A percentile compares a stretch with the other conserved stretches of the same genome.
Evolutionary conservation across 768 basidiomycete genomes (phyloP).

Genomic region (Royoungia palumana): DNA sequence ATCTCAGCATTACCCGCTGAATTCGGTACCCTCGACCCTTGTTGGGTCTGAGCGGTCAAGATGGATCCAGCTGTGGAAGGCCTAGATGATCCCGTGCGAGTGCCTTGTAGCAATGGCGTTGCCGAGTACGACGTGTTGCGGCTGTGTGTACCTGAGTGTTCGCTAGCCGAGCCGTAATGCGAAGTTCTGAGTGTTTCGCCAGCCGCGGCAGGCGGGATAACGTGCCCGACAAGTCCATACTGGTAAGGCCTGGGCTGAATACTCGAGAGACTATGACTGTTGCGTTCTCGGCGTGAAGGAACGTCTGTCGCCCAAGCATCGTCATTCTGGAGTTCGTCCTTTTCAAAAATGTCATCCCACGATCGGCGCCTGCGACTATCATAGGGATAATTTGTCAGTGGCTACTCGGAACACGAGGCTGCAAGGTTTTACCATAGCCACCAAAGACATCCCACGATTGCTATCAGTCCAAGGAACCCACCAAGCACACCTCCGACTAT

Average conservation of each 20-base stretch:
- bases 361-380: slow-evolving; percentile 43
- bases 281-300: slow-evolving; percentile 18
- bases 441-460: slow-evolving; percentile 45
- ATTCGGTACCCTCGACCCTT: slow-evolving; percentile 6
- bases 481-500: slow-evolving; percentile 55
- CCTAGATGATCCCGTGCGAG: slow-evolving; percentile 27
- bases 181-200: slow-evolving; percentile 35
- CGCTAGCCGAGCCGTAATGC: slow-evolving; percentile 21
- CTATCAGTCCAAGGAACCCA: slow-evolving; percentile 50
- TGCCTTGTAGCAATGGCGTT: slow-evolving; percentile 21
- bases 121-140: slow-evolving; percentile 27
- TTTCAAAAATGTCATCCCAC: slow-evolving; percentile 54
- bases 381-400: slow-evolving; percentile 7
- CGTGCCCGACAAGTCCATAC: slow-evolving; percentile 58
- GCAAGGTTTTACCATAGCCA: slow-evolving; percentile 43
- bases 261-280: slow-evolving; percentile 26
- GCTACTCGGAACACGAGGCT: slow-evolving; percentile 3
- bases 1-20: slow-evolving; percentile 1
- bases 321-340: slow-evolving; percentile 32
- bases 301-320: slow-evolving; percentile 16
- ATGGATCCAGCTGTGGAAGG: slow-evolving; percentile 45
- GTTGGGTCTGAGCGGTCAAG: slow-evolving; percentile 29
- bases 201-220: slow-evolving; percentile 27
- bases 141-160: slow-evolving; percentile 19
- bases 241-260: slow-evolving; percentile 55